A percentile compares a stretch with the other conserved stretches of the same genome.
Evolutionary conservation across 495 filamentous ascomycete species (phyloP).

Genomic region (Saxispiralis lemnorum): DNA sequence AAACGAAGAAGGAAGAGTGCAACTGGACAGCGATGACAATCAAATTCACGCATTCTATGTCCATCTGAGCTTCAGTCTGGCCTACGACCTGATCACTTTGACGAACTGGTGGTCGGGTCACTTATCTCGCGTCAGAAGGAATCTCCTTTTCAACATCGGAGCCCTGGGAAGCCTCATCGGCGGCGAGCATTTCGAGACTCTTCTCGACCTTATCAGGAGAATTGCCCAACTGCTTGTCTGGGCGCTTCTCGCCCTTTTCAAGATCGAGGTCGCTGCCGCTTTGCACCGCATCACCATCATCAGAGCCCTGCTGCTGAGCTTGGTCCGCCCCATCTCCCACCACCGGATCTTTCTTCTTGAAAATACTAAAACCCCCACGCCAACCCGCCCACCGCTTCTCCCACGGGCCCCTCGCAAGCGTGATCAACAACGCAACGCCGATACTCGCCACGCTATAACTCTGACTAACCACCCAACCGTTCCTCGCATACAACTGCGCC

Average conservation of each 20-base stretch:
- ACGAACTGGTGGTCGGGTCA: no score
- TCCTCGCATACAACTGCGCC: slow-evolving; percentile 47
- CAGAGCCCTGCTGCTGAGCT: slow-evolving; percentile 7
- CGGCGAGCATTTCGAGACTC: slow-evolving; percentile 7
- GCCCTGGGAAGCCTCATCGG: background rate
- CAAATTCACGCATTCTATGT: no score
- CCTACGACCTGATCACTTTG: no score
- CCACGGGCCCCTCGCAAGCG: slow-evolving; percentile 42
- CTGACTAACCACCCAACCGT: slow-evolving; percentile 54
- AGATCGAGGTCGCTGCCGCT: background rate
- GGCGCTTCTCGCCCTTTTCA: slow-evolving; percentile 3
- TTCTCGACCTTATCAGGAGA: slow-evolving; percentile 5
- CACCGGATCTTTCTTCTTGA: slow-evolving; percentile 18
- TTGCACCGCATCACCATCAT: background rate
- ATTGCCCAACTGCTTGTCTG: slow-evolving; percentile 3
- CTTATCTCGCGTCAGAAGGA: no score
- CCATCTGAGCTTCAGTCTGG: no score
- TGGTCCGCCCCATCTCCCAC: slow-evolving; percentile 18
- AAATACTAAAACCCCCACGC: slow-evolving; percentile 46
- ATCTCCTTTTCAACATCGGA: no score
- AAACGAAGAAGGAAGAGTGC: no score
- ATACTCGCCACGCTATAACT: slow-evolving; percentile 52
- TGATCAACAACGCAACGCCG: slow-evolving; percentile 39
- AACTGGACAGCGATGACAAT: no score
- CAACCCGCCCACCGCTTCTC: slow-evolving; percentile 63